Percentiles rank a stretch among this genome's conserved stretches.
phyloP scores from a whole-genome alignment of 306 rosid genomes.

The Malus asiatica region DNA sequence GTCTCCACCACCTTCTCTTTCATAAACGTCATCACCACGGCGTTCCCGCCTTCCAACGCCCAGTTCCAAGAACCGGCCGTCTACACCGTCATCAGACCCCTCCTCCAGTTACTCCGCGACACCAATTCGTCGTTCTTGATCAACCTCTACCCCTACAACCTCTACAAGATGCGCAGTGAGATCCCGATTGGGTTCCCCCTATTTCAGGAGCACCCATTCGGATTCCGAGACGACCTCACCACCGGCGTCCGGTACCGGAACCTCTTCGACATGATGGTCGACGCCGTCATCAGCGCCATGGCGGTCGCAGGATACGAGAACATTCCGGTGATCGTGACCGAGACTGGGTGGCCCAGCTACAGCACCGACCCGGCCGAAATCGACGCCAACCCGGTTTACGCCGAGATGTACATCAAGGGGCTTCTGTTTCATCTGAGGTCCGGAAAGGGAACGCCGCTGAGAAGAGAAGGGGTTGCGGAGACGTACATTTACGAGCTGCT shows the following conservation, averaged over 20 bases:
- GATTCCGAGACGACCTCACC: constrained; percentile 64
- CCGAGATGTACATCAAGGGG: constrained; percentile 64
- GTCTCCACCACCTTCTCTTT: constrained; percentile 83
- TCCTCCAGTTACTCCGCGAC: constrained; percentile 62
- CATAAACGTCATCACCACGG: constrained; percentile 29
- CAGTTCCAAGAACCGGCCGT: constrained; percentile 37
- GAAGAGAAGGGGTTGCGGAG: constrained; percentile 53
- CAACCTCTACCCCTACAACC: constrained; percentile 73
- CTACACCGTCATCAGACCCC: constrained; percentile 30
- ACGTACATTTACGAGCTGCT: constrained; percentile 66
- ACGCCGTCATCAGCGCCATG: constrained; percentile 60
- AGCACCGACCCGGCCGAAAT: constrained; percentile 34
- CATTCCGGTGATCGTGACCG: constrained; percentile 59
- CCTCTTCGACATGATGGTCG: constrained; percentile 78
- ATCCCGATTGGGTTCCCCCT: constrained; percentile 70
- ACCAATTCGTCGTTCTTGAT: constrained; percentile 83
- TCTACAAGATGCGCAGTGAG: constrained; percentile 47
- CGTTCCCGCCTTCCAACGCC: constrained; percentile 82
- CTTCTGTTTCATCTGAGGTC: constrained; percentile 53
- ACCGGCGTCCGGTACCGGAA: constrained; percentile 78
- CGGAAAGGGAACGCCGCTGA: constrained; percentile 59
- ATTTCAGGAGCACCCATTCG: constrained; percentile 59
- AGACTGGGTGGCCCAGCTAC: constrained; percentile 84
- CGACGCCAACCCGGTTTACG: constrained; percentile 59
- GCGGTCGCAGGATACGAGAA: constrained; percentile 50